Base-by-base conservation (phyloP, 1,284 basidiomycete genomes). In the Phellinidium pouzarii region DNA sequence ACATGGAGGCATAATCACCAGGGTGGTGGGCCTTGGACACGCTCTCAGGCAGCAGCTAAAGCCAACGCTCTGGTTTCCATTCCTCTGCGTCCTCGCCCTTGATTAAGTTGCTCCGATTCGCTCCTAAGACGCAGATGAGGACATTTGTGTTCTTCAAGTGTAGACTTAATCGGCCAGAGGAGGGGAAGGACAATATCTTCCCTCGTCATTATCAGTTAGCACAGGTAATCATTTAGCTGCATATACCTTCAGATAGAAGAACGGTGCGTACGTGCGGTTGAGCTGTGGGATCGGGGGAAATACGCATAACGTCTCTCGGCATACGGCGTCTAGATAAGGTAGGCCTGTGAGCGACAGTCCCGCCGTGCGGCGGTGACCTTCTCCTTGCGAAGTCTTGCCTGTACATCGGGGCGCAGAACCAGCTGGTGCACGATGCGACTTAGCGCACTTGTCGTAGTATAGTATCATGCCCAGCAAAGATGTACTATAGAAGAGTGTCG, bases 251-350 rank as follows among this genome's bases (percentile, higher is more conserved):
- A n/a, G 29, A 47, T 29, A n/a, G 38, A 42, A 27, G 41, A 50
- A 43, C 53, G 52, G 1, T 11, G 23, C 55, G 36, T 34, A 56
- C 57, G 44, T 55, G 38, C 54, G 29, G 17, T 34, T 29, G 4
- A 58, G 46, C 34, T 47, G 40, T 4, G 57, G 44, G 31, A 53
- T 38, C 8, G 50, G 46, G 2, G 49, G 55, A n/a, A 43, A 48
- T 19, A 52, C 25, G 7, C 68, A 60, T 14, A 69, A 58, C 0
- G 66, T 67, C 51, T 69, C 68, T 14, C 65, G 60, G 50, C 66
- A 66, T 4, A 69, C 59, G 1, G 64, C 67, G 40, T 69, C 67
- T 5, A 69, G 57, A 46, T 62, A 67, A 0, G 67, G 65, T 6
- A 69, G 55, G 1, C 52, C 48, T 20, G 64, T 62, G 8, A 69